A percentile compares a stretch with the other conserved stretches of the same genome.
Evolutionary conservation across 2,329 filamentous ascomycete genomes (phyloP).

Genomic region (Chalaropsis thielavioides): DNA sequence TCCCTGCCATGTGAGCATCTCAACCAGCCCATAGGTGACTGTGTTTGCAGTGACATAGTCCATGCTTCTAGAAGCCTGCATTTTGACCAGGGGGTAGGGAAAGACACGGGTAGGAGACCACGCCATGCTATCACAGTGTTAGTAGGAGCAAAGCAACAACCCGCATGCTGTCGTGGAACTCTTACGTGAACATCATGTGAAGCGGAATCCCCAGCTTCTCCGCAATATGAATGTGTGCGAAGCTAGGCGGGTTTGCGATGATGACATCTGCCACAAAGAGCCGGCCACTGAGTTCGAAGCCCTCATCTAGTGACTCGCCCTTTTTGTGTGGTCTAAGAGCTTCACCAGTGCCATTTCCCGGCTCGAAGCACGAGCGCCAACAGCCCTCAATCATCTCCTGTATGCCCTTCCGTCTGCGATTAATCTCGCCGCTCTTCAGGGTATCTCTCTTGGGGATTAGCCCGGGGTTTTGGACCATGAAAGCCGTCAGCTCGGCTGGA

Average conservation of each 20-base stretch:
- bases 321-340: slow-evolving; percentile 32
- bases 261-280: slow-evolving; percentile 77
- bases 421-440: slow-evolving; percentile 61
- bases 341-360: slow-evolving; percentile 49
- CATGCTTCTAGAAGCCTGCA: slow-evolving; percentile 54
- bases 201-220: slow-evolving; percentile 61
- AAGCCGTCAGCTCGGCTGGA: slow-evolving; percentile 64
- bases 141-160: background rate
- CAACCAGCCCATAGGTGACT: slow-evolving; percentile 68
- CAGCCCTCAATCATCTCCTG: slow-evolving; percentile 69
- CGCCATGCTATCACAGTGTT: slow-evolving; percentile 64
- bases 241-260: slow-evolving; percentile 65
- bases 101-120: slow-evolving; percentile 79
- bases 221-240: slow-evolving; percentile 60
- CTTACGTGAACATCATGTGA: slow-evolving; percentile 82
- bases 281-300: slow-evolving; percentile 28
- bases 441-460: slow-evolving; percentile 72
- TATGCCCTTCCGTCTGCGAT: slow-evolving; percentile 58
- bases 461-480: slow-evolving; percentile 82
- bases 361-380: slow-evolving; percentile 74
- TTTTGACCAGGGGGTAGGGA: slow-evolving; percentile 72
- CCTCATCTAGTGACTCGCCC: slow-evolving; percentile 36
- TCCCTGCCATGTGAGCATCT: slow-evolving; percentile 89
- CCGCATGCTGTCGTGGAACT: slow-evolving; percentile 18
- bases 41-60: slow-evolving; percentile 69